phyloP scores from a whole-genome alignment of 768 basidiomycete species.

The Calocybe indica region DNA sequence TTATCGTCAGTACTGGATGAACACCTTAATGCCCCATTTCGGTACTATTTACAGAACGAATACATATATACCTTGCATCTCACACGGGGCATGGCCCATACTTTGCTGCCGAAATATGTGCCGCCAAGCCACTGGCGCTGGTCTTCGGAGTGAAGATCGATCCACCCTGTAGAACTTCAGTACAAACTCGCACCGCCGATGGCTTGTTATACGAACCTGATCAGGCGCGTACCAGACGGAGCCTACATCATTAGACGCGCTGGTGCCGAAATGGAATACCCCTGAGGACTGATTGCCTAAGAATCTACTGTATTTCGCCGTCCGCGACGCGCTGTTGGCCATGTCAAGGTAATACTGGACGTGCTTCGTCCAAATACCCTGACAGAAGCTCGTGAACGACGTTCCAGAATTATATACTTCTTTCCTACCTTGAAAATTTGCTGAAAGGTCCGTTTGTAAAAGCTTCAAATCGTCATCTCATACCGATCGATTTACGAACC shows the following conservation, averaged over 20 bases:
- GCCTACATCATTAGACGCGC: constrained; percentile 33
- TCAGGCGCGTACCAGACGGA: constrained; percentile 41
- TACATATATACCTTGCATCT: constrained; percentile 3
- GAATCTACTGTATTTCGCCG: constrained; percentile 35
- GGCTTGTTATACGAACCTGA: constrained; percentile 18
- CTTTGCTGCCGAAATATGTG: constrained; percentile 36
- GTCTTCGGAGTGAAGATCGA: constrained; percentile 41
- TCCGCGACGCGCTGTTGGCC: constrained; percentile 34
- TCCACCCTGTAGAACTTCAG: constrained; percentile 22
- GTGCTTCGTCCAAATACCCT: constrained; percentile 51
- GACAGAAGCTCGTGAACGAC: background rate
- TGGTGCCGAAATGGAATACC: constrained; percentile 38
- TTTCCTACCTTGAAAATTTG: constrained; percentile 37
- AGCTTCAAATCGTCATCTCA: background rate
- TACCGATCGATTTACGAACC: constrained; percentile 14
- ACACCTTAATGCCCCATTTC: background rate
- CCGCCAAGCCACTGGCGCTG: constrained; percentile 35
- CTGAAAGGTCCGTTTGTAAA: constrained; percentile 12
- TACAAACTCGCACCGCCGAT: background rate
- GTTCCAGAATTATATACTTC: background rate
- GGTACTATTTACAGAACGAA: too few species aligned
- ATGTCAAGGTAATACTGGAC: constrained; percentile 43
- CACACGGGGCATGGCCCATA: constrained; percentile 30
- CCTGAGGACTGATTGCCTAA: constrained; percentile 35
- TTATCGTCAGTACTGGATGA: background rate